These are phyloP conservation scores for Coniochaeta sp. DNA, from an alignment of 2,329 filamentous ascomycete species.

Conservation along the genomic window DNA sequence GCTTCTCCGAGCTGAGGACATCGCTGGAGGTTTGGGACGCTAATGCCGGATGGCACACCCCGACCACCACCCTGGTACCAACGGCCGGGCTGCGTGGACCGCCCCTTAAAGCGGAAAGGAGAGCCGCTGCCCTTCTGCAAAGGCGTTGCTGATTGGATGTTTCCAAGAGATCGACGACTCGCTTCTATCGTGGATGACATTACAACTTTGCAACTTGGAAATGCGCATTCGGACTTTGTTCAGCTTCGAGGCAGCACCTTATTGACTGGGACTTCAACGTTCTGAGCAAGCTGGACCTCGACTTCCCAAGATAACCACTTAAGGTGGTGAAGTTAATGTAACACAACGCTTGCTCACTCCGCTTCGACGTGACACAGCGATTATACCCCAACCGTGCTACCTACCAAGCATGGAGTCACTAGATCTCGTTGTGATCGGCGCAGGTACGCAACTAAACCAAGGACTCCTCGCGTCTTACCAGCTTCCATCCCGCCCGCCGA, in stretches of 20 bases:
- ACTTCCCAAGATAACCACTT: background rate
- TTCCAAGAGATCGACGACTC: background rate
- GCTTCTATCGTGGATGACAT: background rate
- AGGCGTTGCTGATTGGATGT: background rate
- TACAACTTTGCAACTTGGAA: background rate
- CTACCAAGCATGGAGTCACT: constrained; percentile 29
- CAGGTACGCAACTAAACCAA: constrained; percentile 34
- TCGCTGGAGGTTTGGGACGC: background rate
- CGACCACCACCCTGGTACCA: background rate
- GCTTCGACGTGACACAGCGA: background rate
- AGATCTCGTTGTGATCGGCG: constrained; percentile 42
- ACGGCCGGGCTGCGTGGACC: background rate
- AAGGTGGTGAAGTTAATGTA: background rate
- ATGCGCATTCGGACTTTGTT: background rate
- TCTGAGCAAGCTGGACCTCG: background rate
- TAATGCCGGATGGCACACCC: background rate
- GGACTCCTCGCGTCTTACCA: background rate
- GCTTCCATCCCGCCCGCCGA: background rate
- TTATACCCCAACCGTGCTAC: background rate
- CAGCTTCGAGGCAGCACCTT: background rate
- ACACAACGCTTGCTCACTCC: background rate
- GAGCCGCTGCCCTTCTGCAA: background rate
- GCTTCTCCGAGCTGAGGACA: background rate
- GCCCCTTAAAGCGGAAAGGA: background rate
- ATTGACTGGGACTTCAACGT: background rate